These are phyloP conservation scores for Pleurotus platypus DNA, from an alignment of 768 basidiomycete genomes.

Conservation along the genomic window DNA sequence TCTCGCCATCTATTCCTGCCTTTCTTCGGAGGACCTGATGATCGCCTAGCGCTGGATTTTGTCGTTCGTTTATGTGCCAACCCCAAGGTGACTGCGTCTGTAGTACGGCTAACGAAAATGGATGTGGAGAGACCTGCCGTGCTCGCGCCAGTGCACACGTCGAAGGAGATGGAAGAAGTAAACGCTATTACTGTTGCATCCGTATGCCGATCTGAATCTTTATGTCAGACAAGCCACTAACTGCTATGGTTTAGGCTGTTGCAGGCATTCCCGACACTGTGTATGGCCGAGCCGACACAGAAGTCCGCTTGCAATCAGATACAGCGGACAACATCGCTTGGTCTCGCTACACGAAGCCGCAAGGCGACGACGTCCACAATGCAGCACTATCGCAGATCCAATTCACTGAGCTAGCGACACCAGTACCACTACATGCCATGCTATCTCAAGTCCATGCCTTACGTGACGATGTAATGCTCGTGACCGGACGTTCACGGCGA, in stretches of 20 bases:
- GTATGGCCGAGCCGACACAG: slow-evolving; percentile 61
- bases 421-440: slow-evolving; percentile 57
- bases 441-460: slow-evolving; percentile 38
- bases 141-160: slow-evolving; percentile 13
- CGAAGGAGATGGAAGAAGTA: slow-evolving; percentile 23
- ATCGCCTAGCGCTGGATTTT: slow-evolving; percentile 81
- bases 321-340: slow-evolving; percentile 82
- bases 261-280: slow-evolving; percentile 62
- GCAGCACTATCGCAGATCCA: slow-evolving; percentile 53
- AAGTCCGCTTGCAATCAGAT: slow-evolving; percentile 70
- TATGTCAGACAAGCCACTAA: not conserved
- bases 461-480: slow-evolving; percentile 42
- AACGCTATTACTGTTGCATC: slow-evolving; percentile 16
- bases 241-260: slow-evolving; percentile 17
- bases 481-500: slow-evolving; percentile 74
- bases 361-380: slow-evolving; percentile 9
- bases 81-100: slow-evolving; percentile 65
- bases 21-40: slow-evolving; percentile 95
- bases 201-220: not conserved
- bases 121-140: slow-evolving; percentile 28
- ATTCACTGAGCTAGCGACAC: slow-evolving; percentile 55
- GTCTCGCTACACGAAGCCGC: slow-evolving; percentile 44
- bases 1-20: slow-evolving; percentile 72
- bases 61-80: slow-evolving; percentile 81
- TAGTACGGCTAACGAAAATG: slow-evolving; percentile 59